These are phyloP conservation scores for Cyclotella sp. DNA, from an alignment of 108 stramenopile genomes.

Conservation along the genomic window DNA sequence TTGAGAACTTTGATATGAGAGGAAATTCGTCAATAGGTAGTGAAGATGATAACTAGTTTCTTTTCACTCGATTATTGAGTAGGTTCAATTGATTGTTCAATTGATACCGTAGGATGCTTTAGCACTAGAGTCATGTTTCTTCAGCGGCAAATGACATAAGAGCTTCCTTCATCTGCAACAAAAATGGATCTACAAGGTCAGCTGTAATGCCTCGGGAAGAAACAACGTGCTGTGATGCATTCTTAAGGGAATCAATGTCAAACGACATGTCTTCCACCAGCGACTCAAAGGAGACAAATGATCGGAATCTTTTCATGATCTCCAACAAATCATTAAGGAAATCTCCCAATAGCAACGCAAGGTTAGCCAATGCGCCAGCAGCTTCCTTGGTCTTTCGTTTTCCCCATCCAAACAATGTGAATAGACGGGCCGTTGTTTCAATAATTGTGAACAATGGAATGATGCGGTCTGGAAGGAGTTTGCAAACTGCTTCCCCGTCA, in stretches of 20 bases:
- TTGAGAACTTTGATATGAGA: not conserved
- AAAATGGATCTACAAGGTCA: constrained; percentile 51
- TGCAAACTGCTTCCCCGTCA: constrained; percentile 40
- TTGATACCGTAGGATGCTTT: too few species aligned
- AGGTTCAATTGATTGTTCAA: too few species aligned
- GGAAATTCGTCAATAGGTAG: not conserved
- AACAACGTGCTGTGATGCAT: constrained; percentile 20
- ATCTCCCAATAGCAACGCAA: constrained; percentile 46
- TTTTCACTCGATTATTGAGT: too few species aligned
- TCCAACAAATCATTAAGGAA: constrained; percentile 60
- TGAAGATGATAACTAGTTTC: too few species aligned
- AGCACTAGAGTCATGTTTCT: not conserved
- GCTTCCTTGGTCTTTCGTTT: constrained; percentile 75
- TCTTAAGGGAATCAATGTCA: constrained; percentile 27
- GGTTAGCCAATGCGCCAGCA: constrained; percentile 58
- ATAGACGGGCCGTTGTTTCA: constrained; percentile 61
- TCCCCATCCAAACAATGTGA: constrained; percentile 78
- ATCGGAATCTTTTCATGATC: constrained; percentile 30
- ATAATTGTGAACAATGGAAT: constrained; percentile 71
- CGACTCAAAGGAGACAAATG: constrained; percentile 7
- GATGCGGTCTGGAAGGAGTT: constrained; percentile 62
- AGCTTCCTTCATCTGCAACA: constrained; percentile 34
- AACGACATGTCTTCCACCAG: constrained; percentile 2
- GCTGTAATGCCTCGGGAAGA: constrained; percentile 36
- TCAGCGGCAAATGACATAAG: constrained; percentile 4